Base-by-base conservation (phyloP, 805 yeast species). In the Candida orba region DNA sequence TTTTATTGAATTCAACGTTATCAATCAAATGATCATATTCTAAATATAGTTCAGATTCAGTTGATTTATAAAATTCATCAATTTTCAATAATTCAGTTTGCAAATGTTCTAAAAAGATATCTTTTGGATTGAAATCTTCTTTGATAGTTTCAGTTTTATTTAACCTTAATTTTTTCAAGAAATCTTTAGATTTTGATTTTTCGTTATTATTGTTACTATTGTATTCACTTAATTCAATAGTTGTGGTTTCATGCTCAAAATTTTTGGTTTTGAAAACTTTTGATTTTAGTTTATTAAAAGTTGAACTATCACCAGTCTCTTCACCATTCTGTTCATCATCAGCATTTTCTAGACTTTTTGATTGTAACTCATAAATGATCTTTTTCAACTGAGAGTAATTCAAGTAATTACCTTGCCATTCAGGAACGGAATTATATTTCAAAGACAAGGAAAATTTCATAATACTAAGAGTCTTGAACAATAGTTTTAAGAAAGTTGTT, bases 361-460 rank as follows among this genome's bases (percentile, higher is more conserved):
- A 31, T 49, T 78, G 83, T 32, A 81, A 65, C 48, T 69, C 64
- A 54, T 81, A 80, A 31, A 79, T 73, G 27, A 69, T 54, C 53
- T 78, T 77, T 54, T 81, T 81, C 50, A 81, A 60, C 10, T 70
- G 69, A 8, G 76, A 74, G 57, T 82, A 82, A 56, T 85, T 82
- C 46, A 90, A 69, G 58, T 89, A 89, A 54, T 81, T 79, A 42
- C 76, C 79, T 58, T 82, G 84, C 97, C 97, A 89, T 55, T 84
- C 95, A 3, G 96, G 95, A 43, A 84, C 85, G 32, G 79, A 71
- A 44, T 81, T 81, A 40, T 81, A 82, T 50, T 72, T 75, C 45
- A 82, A 66, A 22, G 84, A 77, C 49, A 78, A 82, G 12, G 81
- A 82, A 57, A 82, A 82, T 64, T 82, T 81, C 90, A 82, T 82